Base-by-base conservation (phyloP, 345 rosid genomes). In the Corchorus capsularis region DNA sequence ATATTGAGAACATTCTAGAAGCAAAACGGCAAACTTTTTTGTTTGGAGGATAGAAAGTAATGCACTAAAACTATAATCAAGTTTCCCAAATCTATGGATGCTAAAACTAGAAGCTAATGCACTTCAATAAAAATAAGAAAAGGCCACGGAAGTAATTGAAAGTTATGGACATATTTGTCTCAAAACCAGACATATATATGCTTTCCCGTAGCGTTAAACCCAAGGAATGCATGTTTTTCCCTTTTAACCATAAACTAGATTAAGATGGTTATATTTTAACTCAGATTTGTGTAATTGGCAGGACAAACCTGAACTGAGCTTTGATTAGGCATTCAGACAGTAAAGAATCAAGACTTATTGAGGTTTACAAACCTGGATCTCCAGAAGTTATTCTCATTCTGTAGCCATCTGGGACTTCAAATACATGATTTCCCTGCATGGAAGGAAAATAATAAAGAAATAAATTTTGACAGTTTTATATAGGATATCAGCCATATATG, bases 371-470 rank as follows among this genome's bases (percentile, higher is more conserved):
- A 94, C 98, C 99, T 86, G 90, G 61, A 66, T 77, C 63, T 82
- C 91, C 93, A 60, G 80, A 77, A 46, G 88, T 86, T 69, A 93
- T 84, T 86, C 84, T 90, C 89, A 95, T 57, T 84, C 64, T 87
- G 77, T 90, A 86, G 73, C 93, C 92, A 81, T 90, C 87, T 2
- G 97, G 99, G 77, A 95, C 98, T 85, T 93, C 96, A 82, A 88
- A 95, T 56, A 81, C 85, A 81, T 87, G 94, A 89, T 89, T 85
- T 73, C 98, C 98, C 99, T 93, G 91, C 43, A 64, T 46, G 63
- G 64, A 55, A 19, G 49, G 1, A 67, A 52, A 61, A 39, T 39
- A 39, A 39, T 39, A 39, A 39, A 39, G 43, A 66, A 68, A 22
- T 45, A 54, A 67, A 39, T 9, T n/a, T 37, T 37, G 62, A 32